Base-by-base conservation (phyloP, 441 rosid species). In the Aleurites moluccanus region DNA sequence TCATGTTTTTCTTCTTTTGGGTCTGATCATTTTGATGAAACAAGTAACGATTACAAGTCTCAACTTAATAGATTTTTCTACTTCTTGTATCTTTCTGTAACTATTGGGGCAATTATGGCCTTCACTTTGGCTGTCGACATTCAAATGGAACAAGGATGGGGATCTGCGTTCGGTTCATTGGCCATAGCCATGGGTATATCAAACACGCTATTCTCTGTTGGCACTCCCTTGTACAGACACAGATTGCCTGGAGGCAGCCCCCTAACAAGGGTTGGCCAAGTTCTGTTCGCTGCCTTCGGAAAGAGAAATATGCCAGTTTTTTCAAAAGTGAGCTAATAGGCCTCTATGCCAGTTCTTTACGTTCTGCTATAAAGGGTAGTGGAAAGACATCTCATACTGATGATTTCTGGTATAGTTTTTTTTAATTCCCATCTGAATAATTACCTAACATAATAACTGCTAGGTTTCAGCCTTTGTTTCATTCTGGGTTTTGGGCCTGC, bases 211-310 rank as follows among this genome's bases (percentile, higher is more conserved):
- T 94, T 94, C 88, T 94, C 92, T 65, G 67, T 85, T 50, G 97
- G 99, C 52, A 94, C 97, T 75, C 97, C 97, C 73, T 72, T 92
- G 70, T 94, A 94, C 82, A 84, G 97, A 55, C 99, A 94, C 75
- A 89, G 97, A 80, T 82, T 94, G 87, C 99, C 99, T 0, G 97
- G 97, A 82, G 97, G 99, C 74, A 94, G 97, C 84, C 99, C 99
- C 23, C 78, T 94, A 73, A 91, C 99, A 10, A 80, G 99, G 74
- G 94, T 94, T n/a, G 96, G 94, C 57, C 97, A 94, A 80, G 97
- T 94, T 59, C 84, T 94, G 8, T 89, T 82, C 13, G 97, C 97
- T 2, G 94, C 99, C 57, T 90, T 87, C 55, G 85, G 84, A 67
- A 94, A 91, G 82, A 82, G 94, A 77, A 82, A 83, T n/a, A n/a